Conservation (phyloP, 441 rosid genomes). For the Rhodomyrtus psidioides region DNA sequence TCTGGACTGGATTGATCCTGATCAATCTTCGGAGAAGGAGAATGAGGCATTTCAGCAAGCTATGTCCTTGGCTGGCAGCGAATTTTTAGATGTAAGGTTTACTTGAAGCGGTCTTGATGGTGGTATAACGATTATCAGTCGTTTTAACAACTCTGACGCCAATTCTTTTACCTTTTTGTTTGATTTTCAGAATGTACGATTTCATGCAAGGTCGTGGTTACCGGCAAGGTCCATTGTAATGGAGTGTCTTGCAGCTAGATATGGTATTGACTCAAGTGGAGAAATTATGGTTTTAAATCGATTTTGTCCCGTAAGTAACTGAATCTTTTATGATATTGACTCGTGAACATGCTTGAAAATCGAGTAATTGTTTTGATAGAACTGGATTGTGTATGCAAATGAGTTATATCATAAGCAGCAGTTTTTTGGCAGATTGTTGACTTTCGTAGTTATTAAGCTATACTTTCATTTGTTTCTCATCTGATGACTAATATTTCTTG, state of each 20-base stretch:
- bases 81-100: constrained; percentile 70
- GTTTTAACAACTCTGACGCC: neutral
- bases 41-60: constrained; percentile 75
- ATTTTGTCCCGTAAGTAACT: constrained; percentile 79
- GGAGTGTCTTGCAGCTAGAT: constrained; percentile 62
- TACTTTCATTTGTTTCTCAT: neutral
- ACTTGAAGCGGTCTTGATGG: neutral
- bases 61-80: constrained; percentile 76
- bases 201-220: constrained; percentile 77
- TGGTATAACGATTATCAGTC: neutral
- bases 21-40: constrained; percentile 88
- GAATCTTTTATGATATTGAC: neutral
- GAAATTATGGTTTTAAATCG: constrained; percentile 68
- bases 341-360: neutral
- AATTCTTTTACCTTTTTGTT: neutral
- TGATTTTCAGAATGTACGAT: constrained; percentile 48
- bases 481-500: neutral
- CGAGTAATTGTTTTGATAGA: neutral
- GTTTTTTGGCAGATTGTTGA: too few relatives aligned
- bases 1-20: constrained; percentile 88
- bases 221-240: constrained; percentile 79
- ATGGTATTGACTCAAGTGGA: constrained; percentile 56
- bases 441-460: neutral
- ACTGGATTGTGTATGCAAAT: neutral
- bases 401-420: neutral